phyloP scores from a whole-genome alignment of 129 eudicot species.

The Deinandra increscens region DNA sequence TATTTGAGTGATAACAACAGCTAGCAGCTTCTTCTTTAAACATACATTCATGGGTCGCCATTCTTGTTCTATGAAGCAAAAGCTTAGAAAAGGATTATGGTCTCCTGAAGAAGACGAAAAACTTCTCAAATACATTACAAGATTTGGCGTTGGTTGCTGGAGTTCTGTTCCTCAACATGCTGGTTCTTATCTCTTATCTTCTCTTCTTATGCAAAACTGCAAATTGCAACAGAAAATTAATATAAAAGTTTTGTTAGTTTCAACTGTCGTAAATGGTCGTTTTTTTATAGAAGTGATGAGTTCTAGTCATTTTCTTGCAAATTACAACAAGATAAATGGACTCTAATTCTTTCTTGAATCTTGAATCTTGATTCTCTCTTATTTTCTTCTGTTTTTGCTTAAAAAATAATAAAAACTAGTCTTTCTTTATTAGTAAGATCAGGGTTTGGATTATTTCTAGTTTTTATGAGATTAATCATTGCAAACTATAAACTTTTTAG shows the following conservation, averaged over 20 bases:
- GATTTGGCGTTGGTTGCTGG: slow-evolving; percentile 96
- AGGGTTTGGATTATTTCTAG: neutral
- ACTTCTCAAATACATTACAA: slow-evolving; percentile 67
- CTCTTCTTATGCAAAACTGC: neutral
- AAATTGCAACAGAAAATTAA: neutral
- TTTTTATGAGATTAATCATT: too few species aligned
- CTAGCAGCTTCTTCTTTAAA: slow-evolving; percentile 36
- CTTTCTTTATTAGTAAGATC: neutral
- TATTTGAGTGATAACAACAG: slow-evolving; percentile 37
- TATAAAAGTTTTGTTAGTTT: too few species aligned
- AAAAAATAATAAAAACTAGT: neutral
- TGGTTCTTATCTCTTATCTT: slow-evolving; percentile 35
- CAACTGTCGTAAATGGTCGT: too few species aligned
- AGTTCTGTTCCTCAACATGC: slow-evolving; percentile 92
- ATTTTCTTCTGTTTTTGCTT: neutral
- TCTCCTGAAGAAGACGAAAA: slow-evolving; percentile 98
- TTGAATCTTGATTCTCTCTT: neutral
- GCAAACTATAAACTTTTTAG: neutral
- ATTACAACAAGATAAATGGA: slow-evolving; percentile 11
- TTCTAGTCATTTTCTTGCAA: slow-evolving; percentile 14
- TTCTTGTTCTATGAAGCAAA: slow-evolving; percentile 70
- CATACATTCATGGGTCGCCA: slow-evolving; percentile 68
- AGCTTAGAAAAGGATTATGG: slow-evolving; percentile 91
- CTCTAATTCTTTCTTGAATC: slow-evolving; percentile 6
- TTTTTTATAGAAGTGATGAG: too few species aligned